Base-by-base conservation (phyloP, 495 filamentous ascomycete genomes). In the Cladorrhinum samala region DNA sequence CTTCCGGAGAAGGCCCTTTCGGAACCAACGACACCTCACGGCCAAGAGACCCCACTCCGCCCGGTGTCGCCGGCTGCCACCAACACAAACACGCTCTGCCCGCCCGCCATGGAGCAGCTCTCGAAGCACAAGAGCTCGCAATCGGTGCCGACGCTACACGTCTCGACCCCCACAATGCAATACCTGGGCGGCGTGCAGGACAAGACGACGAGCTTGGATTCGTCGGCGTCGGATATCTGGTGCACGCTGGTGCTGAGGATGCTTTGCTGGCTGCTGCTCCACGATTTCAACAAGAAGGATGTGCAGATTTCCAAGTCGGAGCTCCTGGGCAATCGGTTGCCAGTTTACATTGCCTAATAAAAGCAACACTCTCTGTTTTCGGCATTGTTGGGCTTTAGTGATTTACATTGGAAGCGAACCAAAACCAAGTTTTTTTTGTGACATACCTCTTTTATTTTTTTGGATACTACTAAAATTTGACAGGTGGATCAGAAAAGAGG, bases 221-320 rank as follows among this genome's bases (percentile, higher is more conserved):
- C 46, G 14, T 11, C 56, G 3, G 65, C 65, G 0, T 40, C 61
- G 11, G 63, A 60, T 2, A 71, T 75, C 27, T 78, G 75, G 75
- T 72, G 72, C 46, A 64, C 68, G 13, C 60, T 77, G n/a, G 64
- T 77, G 0, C 74, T 77, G 49, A 63, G 76, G 5, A 79, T 78
- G 76, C 57, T 79, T 27, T 77, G 73, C 58, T 78, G 76, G 76
- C 55, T 79, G 5, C 56, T 72, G 50, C 56, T 78, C 55, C 75
- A 79, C 50, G 74, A 78, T 57, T 79, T 79, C 37, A 60, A 78
- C 57, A 71, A 69, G 21, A 61, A 68, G 30, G 76, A 79, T 38
- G 63, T 72, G 9, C 72, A 73, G 63, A 64, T 75, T 7, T 57
- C 74, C n/a, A 70, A 72, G 53, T 72, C 70, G 51, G 72, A 72